A percentile compares a stretch with the other conserved stretches of the same genome.
These are phyloP conservation scores for Populus pruinosa DNA, from an alignment of 345 rosid genomes.

Conservation along the genomic window DNA sequence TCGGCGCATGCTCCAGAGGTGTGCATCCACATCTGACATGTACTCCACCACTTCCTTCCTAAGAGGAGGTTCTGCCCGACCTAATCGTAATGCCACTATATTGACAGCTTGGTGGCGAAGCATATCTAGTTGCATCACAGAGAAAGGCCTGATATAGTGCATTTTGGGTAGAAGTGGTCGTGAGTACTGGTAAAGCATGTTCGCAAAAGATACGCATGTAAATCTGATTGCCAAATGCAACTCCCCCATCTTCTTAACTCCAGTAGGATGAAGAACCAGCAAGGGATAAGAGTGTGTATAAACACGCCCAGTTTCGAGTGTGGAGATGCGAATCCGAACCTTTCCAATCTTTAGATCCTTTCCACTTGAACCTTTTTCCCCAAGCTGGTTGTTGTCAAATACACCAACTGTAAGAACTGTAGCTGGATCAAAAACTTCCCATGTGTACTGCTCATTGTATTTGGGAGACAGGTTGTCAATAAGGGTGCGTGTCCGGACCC, in stretches of 20 bases:
- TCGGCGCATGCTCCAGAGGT: conserved; percentile 36
- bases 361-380: conserved; percentile 24
- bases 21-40: conserved; percentile 33
- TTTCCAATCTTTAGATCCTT: conserved; percentile 35
- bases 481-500: conserved; percentile 33
- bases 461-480: conserved; percentile 26
- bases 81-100: conserved; percentile 31
- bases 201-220: conserved; percentile 28
- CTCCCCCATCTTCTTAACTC: conserved; percentile 36
- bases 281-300: conserved; percentile 33
- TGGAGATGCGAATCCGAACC: conserved; percentile 32
- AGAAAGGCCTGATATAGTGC: conserved; percentile 35
- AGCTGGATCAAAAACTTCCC: conserved; percentile 34
- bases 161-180: conserved; percentile 30
- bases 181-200: conserved; percentile 31
- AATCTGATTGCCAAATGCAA: conserved; percentile 35
- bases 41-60: conserved; percentile 36
- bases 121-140: conserved; percentile 33
- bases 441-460: conserved; percentile 34
- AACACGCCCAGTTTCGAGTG: conserved; percentile 33
- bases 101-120: conserved; percentile 36
- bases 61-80: conserved; percentile 34
- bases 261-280: conserved; percentile 31
- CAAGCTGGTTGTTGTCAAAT: conserved; percentile 29
- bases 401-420: conserved; percentile 36